Percentiles rank a stretch among this genome's conserved stretches.
Evolutionary conservation across 2,329 filamentous ascomycete species (phyloP).

Genomic region (Diaporthe velutina): DNA sequence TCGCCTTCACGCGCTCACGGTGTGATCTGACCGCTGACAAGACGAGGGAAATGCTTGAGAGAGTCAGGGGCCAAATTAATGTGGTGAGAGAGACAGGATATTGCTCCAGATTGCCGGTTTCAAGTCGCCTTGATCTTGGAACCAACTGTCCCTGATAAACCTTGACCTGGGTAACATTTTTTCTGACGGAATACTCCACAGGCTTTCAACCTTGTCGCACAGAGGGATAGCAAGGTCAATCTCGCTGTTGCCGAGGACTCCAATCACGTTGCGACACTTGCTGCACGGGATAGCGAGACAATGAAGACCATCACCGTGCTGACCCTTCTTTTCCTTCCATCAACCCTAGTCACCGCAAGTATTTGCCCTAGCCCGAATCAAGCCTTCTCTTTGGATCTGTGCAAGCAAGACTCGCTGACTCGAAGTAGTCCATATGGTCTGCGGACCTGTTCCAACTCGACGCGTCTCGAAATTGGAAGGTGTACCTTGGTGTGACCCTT

Average conservation of each 20-base stretch:
- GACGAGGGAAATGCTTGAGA: constrained; percentile 31
- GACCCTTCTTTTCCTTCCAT: constrained; percentile 28
- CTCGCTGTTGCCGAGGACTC: constrained; percentile 28
- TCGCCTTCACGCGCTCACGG: constrained; percentile 19
- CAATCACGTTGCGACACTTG: constrained; percentile 23
- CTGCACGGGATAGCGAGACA: constrained; percentile 30
- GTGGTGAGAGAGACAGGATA: not conserved
- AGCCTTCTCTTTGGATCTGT: not conserved
- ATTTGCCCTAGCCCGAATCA: accelerated
- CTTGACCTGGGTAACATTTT: accelerated
- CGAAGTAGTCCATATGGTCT: constrained; percentile 26
- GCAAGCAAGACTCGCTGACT: not conserved
- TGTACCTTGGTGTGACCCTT: constrained; percentile 21
- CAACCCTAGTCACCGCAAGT: constrained; percentile 21
- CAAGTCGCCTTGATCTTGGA: not conserved
- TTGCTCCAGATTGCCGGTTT: too few relatives aligned
- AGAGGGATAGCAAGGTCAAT: constrained; percentile 33
- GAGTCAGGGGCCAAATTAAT: constrained; percentile 20
- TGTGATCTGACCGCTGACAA: constrained; percentile 22
- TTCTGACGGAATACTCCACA: not conserved
- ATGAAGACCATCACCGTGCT: constrained; percentile 34
- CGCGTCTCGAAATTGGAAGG: not conserved
- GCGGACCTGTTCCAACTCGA: constrained; percentile 30
- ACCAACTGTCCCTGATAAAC: not conserved
- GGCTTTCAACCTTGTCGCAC: constrained; percentile 32